Conservation (phyloP, 2,329 filamentous ascomycete genomes). For the Lithohypha guttulata region DNA sequence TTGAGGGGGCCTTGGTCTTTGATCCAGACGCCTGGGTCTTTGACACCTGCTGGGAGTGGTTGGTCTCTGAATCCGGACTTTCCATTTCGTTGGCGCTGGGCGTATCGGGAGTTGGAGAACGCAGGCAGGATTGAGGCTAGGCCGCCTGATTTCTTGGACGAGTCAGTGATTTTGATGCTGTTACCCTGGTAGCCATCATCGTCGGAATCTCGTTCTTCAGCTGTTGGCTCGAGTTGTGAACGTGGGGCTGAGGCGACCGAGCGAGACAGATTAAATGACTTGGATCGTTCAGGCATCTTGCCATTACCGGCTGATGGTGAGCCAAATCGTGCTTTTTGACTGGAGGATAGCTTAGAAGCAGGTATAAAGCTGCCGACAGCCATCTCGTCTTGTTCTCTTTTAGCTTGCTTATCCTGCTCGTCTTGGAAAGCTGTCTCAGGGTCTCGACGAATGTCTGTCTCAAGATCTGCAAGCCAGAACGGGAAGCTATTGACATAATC, state of each 20-base stretch:
- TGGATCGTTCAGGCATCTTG: slow-evolving; percentile 14
- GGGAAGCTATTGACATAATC: slow-evolving; percentile 93
- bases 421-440: slow-evolving; percentile 83
- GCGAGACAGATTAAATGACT: slow-evolving; percentile 1
- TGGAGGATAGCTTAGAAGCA: slow-evolving; percentile 26
- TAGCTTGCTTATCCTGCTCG: slow-evolving; percentile 73
- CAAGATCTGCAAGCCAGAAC: slow-evolving; percentile 88
- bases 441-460: slow-evolving; percentile 87
- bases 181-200: slow-evolving; percentile 35
- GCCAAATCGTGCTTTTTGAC: slow-evolving; percentile 12
- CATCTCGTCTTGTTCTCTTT: slow-evolving; percentile 73
- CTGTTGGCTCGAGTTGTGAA: slow-evolving; percentile 19
- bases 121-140: slow-evolving; percentile 67
- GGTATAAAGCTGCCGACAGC: slow-evolving; percentile 82
- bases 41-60: slow-evolving; percentile 73
- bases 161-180: slow-evolving; percentile 13
- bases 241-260: not conserved
- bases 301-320: slow-evolving; percentile 13
- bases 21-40: slow-evolving; percentile 74
- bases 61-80: slow-evolving; percentile 31
- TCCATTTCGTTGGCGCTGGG: slow-evolving; percentile 37
- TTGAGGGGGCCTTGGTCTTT: slow-evolving; percentile 88
- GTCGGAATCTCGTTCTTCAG: slow-evolving; percentile 39
- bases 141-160: slow-evolving; percentile 40
- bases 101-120: slow-evolving; percentile 72